These are phyloP conservation scores for Ilyonectria destructans DNA, from an alignment of 2,329 filamentous ascomycete species.

Conservation along the genomic window DNA sequence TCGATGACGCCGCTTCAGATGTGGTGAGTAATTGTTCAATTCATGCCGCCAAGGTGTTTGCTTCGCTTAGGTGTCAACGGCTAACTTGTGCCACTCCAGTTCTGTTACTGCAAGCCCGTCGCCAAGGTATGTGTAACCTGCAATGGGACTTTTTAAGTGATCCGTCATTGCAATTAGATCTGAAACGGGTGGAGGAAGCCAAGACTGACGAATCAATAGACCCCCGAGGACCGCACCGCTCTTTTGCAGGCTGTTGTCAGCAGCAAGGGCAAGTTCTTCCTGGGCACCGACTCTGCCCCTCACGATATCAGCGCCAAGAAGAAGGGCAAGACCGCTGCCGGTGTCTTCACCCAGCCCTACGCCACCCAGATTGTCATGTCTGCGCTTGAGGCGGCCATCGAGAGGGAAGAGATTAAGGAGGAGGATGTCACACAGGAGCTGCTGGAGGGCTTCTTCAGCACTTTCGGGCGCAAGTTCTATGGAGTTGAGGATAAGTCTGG, in stretches of 20 bases:
- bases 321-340: slow-evolving; percentile 75
- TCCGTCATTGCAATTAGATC: not conserved
- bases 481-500: slow-evolving; percentile 7
- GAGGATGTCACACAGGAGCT: slow-evolving; percentile 69
- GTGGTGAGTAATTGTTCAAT: slow-evolving; percentile 9
- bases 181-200: not conserved
- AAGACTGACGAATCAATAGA: slow-evolving; percentile 58
- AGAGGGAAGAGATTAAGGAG: slow-evolving; percentile 66
- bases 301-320: slow-evolving; percentile 75
- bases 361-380: slow-evolving; percentile 76
- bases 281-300: slow-evolving; percentile 77
- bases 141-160: slow-evolving; percentile 1
- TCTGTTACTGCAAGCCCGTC: slow-evolving; percentile 83
- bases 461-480: slow-evolving; percentile 68
- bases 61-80: not conserved
- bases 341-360: slow-evolving; percentile 86
- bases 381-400: slow-evolving; percentile 74
- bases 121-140: slow-evolving; percentile 60
- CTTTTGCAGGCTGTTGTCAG: slow-evolving; percentile 76
- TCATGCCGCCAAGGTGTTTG: not conserved
- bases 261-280: slow-evolving; percentile 79
- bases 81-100: slow-evolving; percentile 50
- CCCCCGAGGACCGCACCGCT: slow-evolving; percentile 80
- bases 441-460: slow-evolving; percentile 70
- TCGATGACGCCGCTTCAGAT: slow-evolving; percentile 68